Base-by-base conservation (phyloP, 1,139 yeast genomes). In the Pichia sp. region DNA sequence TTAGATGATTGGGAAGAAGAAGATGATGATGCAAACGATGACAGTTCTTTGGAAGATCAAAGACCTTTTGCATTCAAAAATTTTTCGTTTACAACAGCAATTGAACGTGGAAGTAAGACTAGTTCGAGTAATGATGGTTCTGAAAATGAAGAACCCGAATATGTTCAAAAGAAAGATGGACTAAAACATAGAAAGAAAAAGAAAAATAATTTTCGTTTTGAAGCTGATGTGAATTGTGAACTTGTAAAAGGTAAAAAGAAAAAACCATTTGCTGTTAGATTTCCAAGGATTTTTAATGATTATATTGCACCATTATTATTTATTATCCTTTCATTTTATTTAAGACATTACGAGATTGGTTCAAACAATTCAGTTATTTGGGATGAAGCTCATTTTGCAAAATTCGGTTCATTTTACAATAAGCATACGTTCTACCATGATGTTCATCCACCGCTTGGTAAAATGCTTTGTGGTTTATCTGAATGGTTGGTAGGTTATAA, bases 311-410 rank as follows among this genome's bases (percentile, higher is more conserved):
- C 89, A 26, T 56, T 81, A 5, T 41, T 79, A 35, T 68, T 81
- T 63, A 58, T 61, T 1, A 32, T 73, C 0, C 43, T 84, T 3
- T 81, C 95, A 1, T 78, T 86, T 11, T 76, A 76, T 55, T 74
- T 89, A 9, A 76, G 97, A 48, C 72, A 87, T 42, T 78, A 83
- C 59, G 73, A 74, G 35, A 85, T 92, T 47, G 86, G 81, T 49
- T 72, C 70, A 33, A 73, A 85, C 38, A 68, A 76, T 47, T 67
- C 72, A 39, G 97, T 94, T 9, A 83, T 89, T 7, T 92, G 99
- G 99, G 98, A 90, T 67, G 96, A 88, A 64, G 96, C 96, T 7
- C 96, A 87, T 70, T 86, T 86, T 68, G 85, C 83, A 11, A 78
- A 79, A 58, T 71, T 71, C 50, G 74, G 73, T 25, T 63, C 72